Base-by-base conservation (phyloP, 495 filamentous ascomycete species). In the Xylaria curta region DNA sequence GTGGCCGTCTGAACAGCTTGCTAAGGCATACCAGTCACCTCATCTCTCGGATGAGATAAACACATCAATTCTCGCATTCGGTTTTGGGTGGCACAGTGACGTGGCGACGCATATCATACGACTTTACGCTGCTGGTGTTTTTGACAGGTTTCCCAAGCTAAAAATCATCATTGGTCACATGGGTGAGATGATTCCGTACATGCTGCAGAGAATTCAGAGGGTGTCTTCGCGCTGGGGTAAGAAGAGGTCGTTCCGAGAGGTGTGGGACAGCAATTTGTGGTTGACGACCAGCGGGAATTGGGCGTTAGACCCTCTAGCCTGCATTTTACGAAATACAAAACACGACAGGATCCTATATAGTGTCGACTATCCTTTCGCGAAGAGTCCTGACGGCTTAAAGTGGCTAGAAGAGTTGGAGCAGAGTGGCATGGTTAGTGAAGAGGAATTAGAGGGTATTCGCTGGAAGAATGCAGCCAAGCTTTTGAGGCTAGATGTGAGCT, bases 81-180 rank as follows among this genome's bases (percentile, higher is more conserved):
- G 81, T 0, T 87, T 83, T 78, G 81, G 81, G 19, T 85, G 83
- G 82, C 83, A 85, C 53, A 69, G 79, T 3, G 85, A 89, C 1
- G 82, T 82, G 0, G 89, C 80, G 0, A 68, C 87, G 36, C 79
- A 79, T 66, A 66, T 82, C 10, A 65, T 82, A n/a, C 72, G 78
- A 26, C 75, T 82, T 15, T 81, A 74, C 63, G 74, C 76, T 0
- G 77, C 76, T 2, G 81, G 80, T 24, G 33, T 82, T 10, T 92
- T 89, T 71, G 85, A 88, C 74, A 78, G 81, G 4, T 85, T 81
- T 64, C 86, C 90, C 0, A 82, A 82, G 31, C 77, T 91, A 44
- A 89, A 91, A 74, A 80, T 92, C 38, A 85, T 92, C 65, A 78
- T 92, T n/a, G 89, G 90, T 3, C 90, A 92, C 76, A 81, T 91